A percentile compares a stretch with the other conserved stretches of the same genome.
These are phyloP conservation scores for Triticum turgidum DNA, from an alignment of 176 grass and related monocot genomes.

Conservation along the genomic window DNA sequence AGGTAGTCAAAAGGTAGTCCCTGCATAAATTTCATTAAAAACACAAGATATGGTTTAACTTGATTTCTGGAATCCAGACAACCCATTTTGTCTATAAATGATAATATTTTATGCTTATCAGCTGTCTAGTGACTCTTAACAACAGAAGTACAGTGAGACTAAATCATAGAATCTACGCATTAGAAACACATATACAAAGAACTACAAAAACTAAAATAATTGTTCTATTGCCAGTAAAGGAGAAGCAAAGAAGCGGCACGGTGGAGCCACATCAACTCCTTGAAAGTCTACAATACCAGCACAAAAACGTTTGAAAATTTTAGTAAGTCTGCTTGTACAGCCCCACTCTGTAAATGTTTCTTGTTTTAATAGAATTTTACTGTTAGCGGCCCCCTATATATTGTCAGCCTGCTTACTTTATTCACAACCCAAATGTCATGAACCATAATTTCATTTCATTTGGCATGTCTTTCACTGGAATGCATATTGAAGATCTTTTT, in stretches of 20 bases:
- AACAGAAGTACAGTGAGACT: neutral
- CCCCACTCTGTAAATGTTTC: neutral
- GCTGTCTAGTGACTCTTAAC: neutral
- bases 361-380: neutral
- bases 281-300: neutral
- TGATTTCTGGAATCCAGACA: neutral
- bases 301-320: neutral
- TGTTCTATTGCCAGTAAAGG: neutral
- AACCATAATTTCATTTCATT: constrained; percentile 21
- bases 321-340: neutral
- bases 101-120: neutral
- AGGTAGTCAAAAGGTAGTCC: neutral
- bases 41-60: neutral
- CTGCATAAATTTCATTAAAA: neutral
- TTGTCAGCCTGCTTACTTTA: neutral
- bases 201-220: neutral
- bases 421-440: neutral
- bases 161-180: neutral
- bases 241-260: neutral
- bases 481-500: neutral
- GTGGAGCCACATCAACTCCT: neutral
- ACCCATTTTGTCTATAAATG: neutral
- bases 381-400: neutral
- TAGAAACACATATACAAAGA: neutral
- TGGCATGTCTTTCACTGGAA: neutral